Evolutionary conservation across 306 rosid genomes (phyloP).

Genomic region (Vigna mungo): DNA sequence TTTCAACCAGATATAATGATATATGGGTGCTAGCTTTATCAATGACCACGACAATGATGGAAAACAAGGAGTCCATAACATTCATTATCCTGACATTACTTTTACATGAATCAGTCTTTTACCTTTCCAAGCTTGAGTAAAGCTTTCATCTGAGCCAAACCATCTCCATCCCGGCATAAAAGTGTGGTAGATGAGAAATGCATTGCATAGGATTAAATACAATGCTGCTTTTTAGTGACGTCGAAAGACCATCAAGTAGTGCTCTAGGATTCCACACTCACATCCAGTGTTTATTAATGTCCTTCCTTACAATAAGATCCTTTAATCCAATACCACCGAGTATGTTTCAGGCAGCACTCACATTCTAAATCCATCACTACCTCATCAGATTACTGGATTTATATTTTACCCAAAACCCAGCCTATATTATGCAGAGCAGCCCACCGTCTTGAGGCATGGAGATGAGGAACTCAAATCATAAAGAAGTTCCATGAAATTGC

Average conservation of each 20-base stretch:
- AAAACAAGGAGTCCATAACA: background rate
- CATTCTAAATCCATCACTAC: constrained; percentile 32
- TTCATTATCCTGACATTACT: background rate
- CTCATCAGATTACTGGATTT: constrained; percentile 4
- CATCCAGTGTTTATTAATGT: constrained; percentile 23
- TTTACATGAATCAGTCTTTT: constrained; percentile 22
- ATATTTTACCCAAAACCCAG: constrained; percentile 34
- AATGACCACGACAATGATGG: constrained; percentile 17
- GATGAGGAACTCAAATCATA: constrained; percentile 13
- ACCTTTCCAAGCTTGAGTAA: constrained; percentile 21
- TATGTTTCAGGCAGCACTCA: constrained; percentile 32
- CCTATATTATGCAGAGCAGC: constrained; percentile 14
- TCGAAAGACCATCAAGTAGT: constrained; percentile 3
- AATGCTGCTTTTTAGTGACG: constrained; percentile 20
- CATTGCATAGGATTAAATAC: constrained; percentile 1
- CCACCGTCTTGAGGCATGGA: constrained; percentile 14
- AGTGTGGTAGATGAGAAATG: background rate
- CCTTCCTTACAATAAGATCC: constrained; percentile 25
- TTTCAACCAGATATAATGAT: background rate
- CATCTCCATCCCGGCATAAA: constrained; percentile 13
- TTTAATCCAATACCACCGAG: constrained; percentile 18
- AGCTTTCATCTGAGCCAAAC: constrained; percentile 44
- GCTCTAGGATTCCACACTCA: constrained; percentile 23
- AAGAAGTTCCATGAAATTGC: constrained; percentile 23
- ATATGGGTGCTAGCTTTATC: constrained; percentile 35